Base-by-base conservation (phyloP, 306 rosid species). In the Cucurbita ficifolia region DNA sequence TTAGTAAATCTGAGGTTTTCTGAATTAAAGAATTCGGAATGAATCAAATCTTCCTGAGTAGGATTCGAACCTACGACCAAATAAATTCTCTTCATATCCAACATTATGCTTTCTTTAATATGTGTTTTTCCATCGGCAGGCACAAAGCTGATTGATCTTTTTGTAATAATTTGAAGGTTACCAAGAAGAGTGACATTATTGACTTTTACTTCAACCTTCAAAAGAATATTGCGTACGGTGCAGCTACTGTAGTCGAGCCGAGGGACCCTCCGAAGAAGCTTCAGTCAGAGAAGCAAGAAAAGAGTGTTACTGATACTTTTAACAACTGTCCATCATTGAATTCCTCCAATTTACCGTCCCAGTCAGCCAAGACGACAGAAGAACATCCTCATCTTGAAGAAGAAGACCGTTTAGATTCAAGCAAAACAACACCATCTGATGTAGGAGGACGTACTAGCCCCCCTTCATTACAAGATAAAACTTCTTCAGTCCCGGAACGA, bases 181-280 rank as follows among this genome's bases (percentile, higher is more conserved):
- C 97, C 38, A 94, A 89, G 87, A 93, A 94, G 88, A 86, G 80
- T 75, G 96, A 91, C 83, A 80, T 89, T 85, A 88, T 81, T 36
- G 99, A 94, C 65, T 91, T 91, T 81, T 91, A 90, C 82, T 71
- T 86, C 65, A 83, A 86, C 87, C 95, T 89, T 7, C 88, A 81
- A 48, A 91, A 83, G 80, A 94, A 94, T 80, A 84, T 89, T 71
- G 96, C 97, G 43, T 89, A 80, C 77, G 96, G 99, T 19, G 96
- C 90, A 7, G 9, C 10, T 38, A 77, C 74, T 53, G 84, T 80
- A 35, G 79, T 82, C 13, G 82, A 62, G 76, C 33, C 40, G 8
- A 85, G 82, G 84, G 87, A 82, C 73, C 70, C 5, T 43, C 81
- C 70, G 59, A 68, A 78, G 48, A 82, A 33, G 74, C 81, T 77